phyloP scores from a whole-genome alignment of 495 filamentous ascomycete species.

The Hypoxylon fragiforme region DNA sequence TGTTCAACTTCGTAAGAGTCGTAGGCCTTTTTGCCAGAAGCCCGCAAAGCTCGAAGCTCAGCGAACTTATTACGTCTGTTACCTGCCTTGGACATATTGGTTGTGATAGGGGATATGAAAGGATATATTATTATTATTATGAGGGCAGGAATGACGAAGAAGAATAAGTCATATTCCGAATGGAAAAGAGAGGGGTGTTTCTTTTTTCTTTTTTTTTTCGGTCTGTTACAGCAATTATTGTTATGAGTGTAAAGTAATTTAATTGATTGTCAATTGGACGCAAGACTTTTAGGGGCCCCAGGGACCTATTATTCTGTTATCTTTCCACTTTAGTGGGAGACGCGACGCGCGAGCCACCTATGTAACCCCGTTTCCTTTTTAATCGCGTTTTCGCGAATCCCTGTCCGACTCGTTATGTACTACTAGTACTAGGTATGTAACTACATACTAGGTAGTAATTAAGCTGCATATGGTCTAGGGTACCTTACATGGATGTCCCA shows the following conservation, averaged over 20 bases:
- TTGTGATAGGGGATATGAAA: background rate
- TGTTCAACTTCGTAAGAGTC: conserved; percentile 88
- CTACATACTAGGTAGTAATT: background rate
- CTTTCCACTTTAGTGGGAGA: conserved; percentile 24
- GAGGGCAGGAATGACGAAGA: conserved; percentile 13
- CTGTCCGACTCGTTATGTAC: background rate
- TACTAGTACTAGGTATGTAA: background rate
- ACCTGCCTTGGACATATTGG: conserved; percentile 49
- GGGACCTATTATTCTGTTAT: background rate
- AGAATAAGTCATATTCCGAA: conserved; percentile 20
- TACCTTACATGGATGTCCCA: background rate
- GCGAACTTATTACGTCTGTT: conserved; percentile 61
- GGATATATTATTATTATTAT: conserved; percentile 17
- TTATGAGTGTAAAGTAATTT: background rate
- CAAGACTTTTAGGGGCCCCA: conserved; percentile 12
- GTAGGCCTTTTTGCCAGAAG: conserved; percentile 86
- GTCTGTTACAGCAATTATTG: background rate
- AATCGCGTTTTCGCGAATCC: conserved; percentile 31
- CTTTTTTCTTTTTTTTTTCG: no score
- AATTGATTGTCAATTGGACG: no score
- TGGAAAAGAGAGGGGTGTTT: conserved; percentile 5
- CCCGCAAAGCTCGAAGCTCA: conserved; percentile 81
- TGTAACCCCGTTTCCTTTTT: no score
- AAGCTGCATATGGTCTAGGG: background rate
- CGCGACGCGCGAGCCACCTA: conserved; percentile 29